These are phyloP conservation scores for Colletotrichum sansevieriae DNA, from an alignment of 2,329 filamentous ascomycete species.

Conservation along the genomic window DNA sequence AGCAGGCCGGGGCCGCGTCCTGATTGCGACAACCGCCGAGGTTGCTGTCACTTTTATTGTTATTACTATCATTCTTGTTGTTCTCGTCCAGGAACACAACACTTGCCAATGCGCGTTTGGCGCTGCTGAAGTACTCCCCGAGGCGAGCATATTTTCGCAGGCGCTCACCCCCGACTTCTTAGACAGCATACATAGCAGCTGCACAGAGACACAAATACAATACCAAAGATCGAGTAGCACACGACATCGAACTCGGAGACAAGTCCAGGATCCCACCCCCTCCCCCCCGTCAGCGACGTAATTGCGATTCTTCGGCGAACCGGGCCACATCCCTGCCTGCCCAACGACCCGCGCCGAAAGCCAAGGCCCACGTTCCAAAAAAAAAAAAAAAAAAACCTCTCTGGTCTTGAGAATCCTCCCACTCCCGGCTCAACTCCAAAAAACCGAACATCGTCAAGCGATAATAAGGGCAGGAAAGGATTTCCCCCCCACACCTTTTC, in stretches of 20 bases:
- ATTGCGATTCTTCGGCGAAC: not conserved
- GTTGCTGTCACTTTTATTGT: not conserved
- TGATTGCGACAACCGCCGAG: conserved; percentile 12
- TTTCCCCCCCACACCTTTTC: not conserved
- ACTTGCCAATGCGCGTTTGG: too few species aligned
- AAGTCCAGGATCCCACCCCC: conserved; percentile 31
- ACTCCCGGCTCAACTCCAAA: conserved; percentile 36
- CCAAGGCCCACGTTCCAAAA: conserved; percentile 36
- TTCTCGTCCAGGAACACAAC: too few species aligned
- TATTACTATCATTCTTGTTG: too few species aligned
- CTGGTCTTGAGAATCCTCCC: conserved; percentile 22
- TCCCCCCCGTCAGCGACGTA: not conserved
- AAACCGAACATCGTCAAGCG: conserved; percentile 35
- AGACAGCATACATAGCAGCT: not conserved
- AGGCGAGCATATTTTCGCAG: not conserved
- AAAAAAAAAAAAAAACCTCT: conserved; percentile 28
- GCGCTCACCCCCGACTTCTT: not conserved
- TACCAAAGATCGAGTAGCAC: conserved; percentile 7
- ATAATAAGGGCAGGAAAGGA: conserved; percentile 6
- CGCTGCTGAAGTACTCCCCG: not conserved
- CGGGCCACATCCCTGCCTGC: conserved; percentile 30
- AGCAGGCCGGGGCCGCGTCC: conserved; percentile 7
- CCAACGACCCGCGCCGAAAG: conserved; percentile 27
- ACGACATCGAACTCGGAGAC: conserved; percentile 17
- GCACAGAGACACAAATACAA: not conserved